Percentiles rank a stretch among this genome's conserved stretches.
phyloP scores from a whole-genome alignment of 768 basidiomycete species.

The Panus rudis region DNA sequence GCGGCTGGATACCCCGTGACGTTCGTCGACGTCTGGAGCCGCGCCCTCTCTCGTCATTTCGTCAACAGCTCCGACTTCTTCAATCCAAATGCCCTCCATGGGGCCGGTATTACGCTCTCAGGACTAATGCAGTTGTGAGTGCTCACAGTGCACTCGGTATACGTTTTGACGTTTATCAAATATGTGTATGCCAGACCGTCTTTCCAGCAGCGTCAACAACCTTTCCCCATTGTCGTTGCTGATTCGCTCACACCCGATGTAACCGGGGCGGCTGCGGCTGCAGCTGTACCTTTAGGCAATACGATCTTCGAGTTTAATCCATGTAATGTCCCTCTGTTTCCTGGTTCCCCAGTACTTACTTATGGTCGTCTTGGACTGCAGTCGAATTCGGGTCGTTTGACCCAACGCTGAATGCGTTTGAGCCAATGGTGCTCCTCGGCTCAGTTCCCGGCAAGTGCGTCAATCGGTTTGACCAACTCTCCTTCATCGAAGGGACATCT shows the following conservation, averaged over 20 bases:
- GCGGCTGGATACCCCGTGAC: slow-evolving; percentile 25
- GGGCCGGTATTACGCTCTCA: slow-evolving; percentile 71
- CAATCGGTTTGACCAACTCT: slow-evolving; percentile 66
- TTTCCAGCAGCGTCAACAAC: slow-evolving; percentile 43
- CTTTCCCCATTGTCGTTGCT: slow-evolving; percentile 62
- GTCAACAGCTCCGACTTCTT: slow-evolving; percentile 68
- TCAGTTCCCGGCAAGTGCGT: too few relatives aligned
- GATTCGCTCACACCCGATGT: slow-evolving; percentile 55
- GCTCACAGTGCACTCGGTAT: too few relatives aligned
- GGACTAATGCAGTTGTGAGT: slow-evolving; percentile 33
- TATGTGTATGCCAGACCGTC: too few relatives aligned
- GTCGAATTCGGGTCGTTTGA: slow-evolving; percentile 72
- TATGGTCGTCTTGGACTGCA: too few relatives aligned
- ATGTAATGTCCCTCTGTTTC: slow-evolving; percentile 11
- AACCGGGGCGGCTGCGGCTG: too few relatives aligned
- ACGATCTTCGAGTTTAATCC: slow-evolving; percentile 27
- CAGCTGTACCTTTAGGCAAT: slow-evolving; percentile 32
- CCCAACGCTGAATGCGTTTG: slow-evolving; percentile 62
- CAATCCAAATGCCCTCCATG: slow-evolving; percentile 51
- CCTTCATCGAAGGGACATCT: slow-evolving; percentile 71
- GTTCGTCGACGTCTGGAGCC: slow-evolving; percentile 56
- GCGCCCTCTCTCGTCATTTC: slow-evolving; percentile 69
- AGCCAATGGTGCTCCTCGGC: slow-evolving; percentile 56
- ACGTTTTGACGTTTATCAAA: too few relatives aligned
- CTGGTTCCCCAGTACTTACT: too few relatives aligned